phyloP scores from a whole-genome alignment of 2,329 filamentous ascomycete species.

The Coniochaeta ligniaria region DNA sequence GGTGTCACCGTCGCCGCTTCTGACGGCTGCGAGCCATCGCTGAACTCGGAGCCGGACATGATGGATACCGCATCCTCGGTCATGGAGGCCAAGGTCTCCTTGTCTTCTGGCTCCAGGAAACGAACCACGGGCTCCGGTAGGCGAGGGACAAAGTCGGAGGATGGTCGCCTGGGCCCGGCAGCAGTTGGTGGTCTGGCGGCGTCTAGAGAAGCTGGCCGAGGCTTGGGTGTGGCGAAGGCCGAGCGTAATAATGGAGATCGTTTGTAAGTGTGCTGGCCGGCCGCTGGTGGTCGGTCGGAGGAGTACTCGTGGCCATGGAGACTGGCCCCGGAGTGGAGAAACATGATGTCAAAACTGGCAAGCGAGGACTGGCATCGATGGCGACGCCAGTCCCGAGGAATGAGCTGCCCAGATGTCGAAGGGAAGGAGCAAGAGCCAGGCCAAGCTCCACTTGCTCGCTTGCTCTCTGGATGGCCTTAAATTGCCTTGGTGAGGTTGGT shows the following conservation, averaged over 20 bases:
- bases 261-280: conserved; percentile 22
- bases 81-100: conserved; percentile 16
- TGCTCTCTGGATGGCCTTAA: background rate
- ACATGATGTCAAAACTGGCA: conserved; percentile 33
- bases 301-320: conserved; percentile 56
- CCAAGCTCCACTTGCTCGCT: background rate
- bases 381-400: background rate
- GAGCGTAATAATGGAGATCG: conserved; percentile 35
- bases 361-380: background rate
- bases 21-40: conserved; percentile 23
- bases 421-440: background rate
- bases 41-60: conserved; percentile 36
- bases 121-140: conserved; percentile 32
- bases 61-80: conserved; percentile 37
- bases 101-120: conserved; percentile 32
- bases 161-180: conserved; percentile 18
- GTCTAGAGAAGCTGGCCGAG: conserved; percentile 9
- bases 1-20: conserved; percentile 11
- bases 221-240: conserved; percentile 27
- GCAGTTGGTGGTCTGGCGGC: background rate
- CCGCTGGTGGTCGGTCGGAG: conserved; percentile 28
- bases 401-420: background rate
- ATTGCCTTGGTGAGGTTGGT: too few species aligned
- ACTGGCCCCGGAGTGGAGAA: conserved; percentile 51
- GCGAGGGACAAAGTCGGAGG: conserved; percentile 28